Conservation (phyloP, 257 asterid species). For the Paraleonurus japonicus region DNA sequence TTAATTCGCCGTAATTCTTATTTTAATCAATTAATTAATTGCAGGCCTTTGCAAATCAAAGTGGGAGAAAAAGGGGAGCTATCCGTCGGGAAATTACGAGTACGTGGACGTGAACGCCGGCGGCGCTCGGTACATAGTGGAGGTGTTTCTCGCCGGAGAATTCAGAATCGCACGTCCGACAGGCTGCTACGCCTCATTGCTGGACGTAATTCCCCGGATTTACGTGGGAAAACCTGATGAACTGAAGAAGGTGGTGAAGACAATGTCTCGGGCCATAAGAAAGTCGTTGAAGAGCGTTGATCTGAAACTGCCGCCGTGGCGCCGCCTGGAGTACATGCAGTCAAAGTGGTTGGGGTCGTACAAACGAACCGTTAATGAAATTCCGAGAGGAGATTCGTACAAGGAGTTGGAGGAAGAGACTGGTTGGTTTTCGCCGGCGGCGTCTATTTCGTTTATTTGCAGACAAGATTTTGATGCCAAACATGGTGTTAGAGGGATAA, state of each 20-base stretch:
- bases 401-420: conserved; percentile 19
- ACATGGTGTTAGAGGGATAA: conserved; percentile 28
- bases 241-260: conserved; percentile 47
- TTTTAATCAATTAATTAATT: neutral
- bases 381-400: conserved; percentile 15
- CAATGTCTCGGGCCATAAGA: conserved; percentile 59
- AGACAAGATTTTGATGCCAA: conserved; percentile 31
- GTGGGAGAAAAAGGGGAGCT: conserved; percentile 60
- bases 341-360: conserved; percentile 69
- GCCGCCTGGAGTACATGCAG: conserved; percentile 57
- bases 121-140: conserved; percentile 54
- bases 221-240: conserved; percentile 49
- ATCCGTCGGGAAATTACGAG: conserved; percentile 60
- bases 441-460: conserved; percentile 27
- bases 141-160: conserved; percentile 51
- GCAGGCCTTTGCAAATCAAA: conserved; percentile 85
- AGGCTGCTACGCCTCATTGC: conserved; percentile 38
- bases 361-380: conserved; percentile 56
- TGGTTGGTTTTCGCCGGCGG: conserved; percentile 46
- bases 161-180: conserved; percentile 73
- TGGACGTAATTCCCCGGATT: conserved; percentile 42
- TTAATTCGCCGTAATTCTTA: no score
- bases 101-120: conserved; percentile 52
- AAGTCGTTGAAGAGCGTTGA: conserved; percentile 57
- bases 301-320: conserved; percentile 82